phyloP scores from a whole-genome alignment of 768 basidiomycete species.

The Trametes maxima region DNA sequence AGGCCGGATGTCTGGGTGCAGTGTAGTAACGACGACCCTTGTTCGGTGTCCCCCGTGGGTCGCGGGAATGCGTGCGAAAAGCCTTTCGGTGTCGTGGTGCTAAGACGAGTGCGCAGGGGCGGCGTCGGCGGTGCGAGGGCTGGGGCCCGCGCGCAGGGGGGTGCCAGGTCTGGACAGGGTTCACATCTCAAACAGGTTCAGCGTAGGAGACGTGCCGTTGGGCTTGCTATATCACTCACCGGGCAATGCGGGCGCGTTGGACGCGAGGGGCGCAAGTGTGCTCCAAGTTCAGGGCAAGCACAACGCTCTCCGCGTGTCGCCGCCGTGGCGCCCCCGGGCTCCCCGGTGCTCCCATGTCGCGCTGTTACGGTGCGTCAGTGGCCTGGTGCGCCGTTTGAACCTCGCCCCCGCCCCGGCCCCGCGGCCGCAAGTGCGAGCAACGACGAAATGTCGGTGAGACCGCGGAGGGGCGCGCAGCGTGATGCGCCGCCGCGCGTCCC shows the following conservation, averaged over 20 bases:
- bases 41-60: not conserved
- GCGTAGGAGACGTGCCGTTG: no score
- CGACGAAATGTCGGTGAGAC: conserved; percentile 1
- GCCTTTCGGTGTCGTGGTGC: no score
- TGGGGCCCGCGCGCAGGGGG: not conserved
- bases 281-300: not conserved
- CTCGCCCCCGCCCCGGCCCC: not conserved
- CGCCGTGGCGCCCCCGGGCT: not conserved
- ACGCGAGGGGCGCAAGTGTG: not conserved
- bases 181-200: not conserved
- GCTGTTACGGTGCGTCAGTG: no score
- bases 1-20: not conserved
- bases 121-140: not conserved
- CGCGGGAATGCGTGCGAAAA: not conserved
- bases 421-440: not conserved
- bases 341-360: no score
- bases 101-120: not conserved
- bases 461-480: not conserved
- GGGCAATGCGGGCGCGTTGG: no score
- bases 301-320: not conserved
- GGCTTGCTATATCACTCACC: no score
- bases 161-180: not conserved
- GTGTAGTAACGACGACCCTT: not conserved
- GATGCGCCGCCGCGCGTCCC: not conserved
- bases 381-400: no score